A percentile compares a stretch with the other conserved stretches of the same genome.
Conservation (phyloP, 495 filamentous ascomycete genomes). For the Haplographium delicatum region DNA sequence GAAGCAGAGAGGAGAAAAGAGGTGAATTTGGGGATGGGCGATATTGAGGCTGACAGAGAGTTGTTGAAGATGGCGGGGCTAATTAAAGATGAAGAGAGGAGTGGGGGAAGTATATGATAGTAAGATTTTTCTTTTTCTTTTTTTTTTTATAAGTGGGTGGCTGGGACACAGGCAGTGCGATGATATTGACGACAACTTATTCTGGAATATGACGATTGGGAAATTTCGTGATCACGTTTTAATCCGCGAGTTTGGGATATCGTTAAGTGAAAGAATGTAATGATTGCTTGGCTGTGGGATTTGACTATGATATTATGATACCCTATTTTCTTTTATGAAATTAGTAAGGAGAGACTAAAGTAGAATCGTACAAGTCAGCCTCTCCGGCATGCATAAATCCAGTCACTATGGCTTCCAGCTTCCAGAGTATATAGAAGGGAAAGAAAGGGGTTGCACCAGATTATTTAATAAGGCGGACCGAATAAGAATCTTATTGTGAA, state of each 20-base stretch:
- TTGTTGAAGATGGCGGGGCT: slow-evolving; percentile 7
- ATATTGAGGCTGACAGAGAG: slow-evolving; percentile 1
- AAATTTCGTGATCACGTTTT: not conserved
- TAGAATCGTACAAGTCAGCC: too few species aligned
- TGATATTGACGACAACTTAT: not conserved
- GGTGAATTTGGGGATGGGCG: not conserved
- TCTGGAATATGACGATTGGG: not conserved
- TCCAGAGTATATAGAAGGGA: too few species aligned
- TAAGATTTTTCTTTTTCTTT: not conserved
- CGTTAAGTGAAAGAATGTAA: not conserved
- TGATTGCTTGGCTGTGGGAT: not conserved
- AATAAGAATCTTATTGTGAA: too few species aligned
- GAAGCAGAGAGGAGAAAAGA: slow-evolving; percentile 5
- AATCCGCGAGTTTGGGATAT: not conserved
- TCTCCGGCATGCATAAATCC: too few species aligned
- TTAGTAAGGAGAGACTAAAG: too few species aligned
- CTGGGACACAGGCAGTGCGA: not conserved
- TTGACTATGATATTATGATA: not conserved
- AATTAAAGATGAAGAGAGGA: not conserved
- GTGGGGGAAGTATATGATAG: not conserved
- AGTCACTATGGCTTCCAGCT: too few species aligned
- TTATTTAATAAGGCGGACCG: too few species aligned
- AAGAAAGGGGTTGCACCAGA: too few species aligned
- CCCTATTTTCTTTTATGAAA: not conserved
- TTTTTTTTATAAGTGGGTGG: not conserved